Percentiles rank a stretch among this genome's conserved stretches.
Conservation (phyloP, 164 flowering plant genomes). For the Buxus sempervirens region DNA sequence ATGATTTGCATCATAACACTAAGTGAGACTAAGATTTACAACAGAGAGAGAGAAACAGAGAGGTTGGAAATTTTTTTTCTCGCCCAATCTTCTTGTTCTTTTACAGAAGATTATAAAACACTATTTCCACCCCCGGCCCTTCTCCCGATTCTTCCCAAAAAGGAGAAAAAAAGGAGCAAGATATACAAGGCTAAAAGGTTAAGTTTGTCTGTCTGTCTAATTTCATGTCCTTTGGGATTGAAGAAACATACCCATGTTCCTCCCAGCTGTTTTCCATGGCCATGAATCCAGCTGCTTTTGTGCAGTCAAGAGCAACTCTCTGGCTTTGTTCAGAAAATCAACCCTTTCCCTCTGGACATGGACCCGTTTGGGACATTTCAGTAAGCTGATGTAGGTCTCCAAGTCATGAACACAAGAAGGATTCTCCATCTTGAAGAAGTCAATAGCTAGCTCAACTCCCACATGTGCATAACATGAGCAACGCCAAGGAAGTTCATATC, state of each 20-base stretch:
- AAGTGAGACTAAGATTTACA: too few species aligned
- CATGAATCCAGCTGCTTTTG: constrained; percentile 20
- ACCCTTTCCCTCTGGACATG: constrained; percentile 4
- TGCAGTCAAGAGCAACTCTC: constrained; percentile 19
- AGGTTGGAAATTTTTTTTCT: too few species aligned
- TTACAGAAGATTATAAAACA: too few species aligned
- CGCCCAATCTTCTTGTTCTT: too few species aligned
- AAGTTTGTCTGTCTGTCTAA: too few species aligned
- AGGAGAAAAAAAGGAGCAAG: too few species aligned
- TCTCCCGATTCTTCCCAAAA: too few species aligned
- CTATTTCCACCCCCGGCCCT: too few species aligned
- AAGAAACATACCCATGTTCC: constrained; percentile 24
- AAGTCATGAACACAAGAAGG: constrained; percentile 57
- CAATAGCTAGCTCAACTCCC: constrained; percentile 47
- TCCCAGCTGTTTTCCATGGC: constrained; percentile 22
- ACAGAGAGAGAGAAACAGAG: too few species aligned
- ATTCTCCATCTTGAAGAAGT: constrained; percentile 48
- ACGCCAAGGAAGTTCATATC: constrained; percentile 37
- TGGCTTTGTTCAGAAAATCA: constrained; percentile 23
- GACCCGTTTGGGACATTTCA: constrained; percentile 21
- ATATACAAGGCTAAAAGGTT: neutral
- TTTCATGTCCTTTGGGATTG: constrained; percentile 22
- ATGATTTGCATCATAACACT: too few species aligned
- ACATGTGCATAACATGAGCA: constrained; percentile 50
- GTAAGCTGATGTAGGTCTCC: constrained; percentile 33